Percentiles rank a stretch among this genome's conserved stretches.
phyloP scores from a whole-genome alignment of 805 yeast genomes.

The Nakazawaea anatomiae region DNA sequence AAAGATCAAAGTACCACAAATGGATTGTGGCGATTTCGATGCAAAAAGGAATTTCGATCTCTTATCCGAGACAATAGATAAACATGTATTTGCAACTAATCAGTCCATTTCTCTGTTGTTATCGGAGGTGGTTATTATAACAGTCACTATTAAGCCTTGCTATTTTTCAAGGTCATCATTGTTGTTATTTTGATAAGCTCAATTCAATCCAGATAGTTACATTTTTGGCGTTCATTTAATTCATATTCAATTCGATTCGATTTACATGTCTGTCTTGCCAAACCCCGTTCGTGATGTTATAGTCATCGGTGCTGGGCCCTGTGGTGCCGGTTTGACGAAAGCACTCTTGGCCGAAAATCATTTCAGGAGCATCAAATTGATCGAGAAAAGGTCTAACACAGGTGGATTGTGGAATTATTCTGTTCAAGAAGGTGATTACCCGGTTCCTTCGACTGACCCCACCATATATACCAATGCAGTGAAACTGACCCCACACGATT shows the following conservation, averaged over 20 bases:
- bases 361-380: constrained; percentile 45
- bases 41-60: too few species aligned
- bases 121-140: too few species aligned
- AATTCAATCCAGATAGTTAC: too few species aligned
- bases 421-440: constrained; percentile 17
- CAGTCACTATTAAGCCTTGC: too few species aligned
- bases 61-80: too few species aligned
- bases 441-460: constrained; percentile 27
- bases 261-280: constrained; percentile 2
- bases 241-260: background rate
- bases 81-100: background rate
- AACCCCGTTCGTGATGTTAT: constrained; percentile 37
- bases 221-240: background rate
- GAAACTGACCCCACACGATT: background rate
- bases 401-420: constrained; percentile 82
- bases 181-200: too few species aligned
- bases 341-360: constrained; percentile 50
- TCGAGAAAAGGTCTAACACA: constrained; percentile 49
- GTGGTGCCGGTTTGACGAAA: constrained; percentile 61
- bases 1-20: background rate
- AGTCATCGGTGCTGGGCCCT: constrained; percentile 75
- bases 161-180: too few species aligned
- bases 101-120: background rate
- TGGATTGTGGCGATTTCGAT: background rate
- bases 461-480: constrained; percentile 6